A percentile compares a stretch with the other conserved stretches of the same genome.
Evolutionary conservation across 2,329 filamentous ascomycete species (phyloP).

Genomic region (Epichloe coenophiala): DNA sequence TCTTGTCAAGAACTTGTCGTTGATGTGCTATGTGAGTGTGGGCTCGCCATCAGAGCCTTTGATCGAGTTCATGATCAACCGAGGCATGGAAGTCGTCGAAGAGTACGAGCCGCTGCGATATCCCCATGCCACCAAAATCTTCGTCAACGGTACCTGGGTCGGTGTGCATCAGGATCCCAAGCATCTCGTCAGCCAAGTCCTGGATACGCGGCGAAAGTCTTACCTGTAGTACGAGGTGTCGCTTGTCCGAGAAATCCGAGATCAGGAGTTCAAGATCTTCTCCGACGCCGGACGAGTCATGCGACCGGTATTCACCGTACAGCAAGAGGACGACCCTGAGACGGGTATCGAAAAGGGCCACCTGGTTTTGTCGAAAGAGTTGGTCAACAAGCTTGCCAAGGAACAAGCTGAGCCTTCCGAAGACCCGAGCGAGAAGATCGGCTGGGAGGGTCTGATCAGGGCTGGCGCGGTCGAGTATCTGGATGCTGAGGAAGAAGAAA

Average conservation of each 20-base stretch:
- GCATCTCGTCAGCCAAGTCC: constrained; percentile 67
- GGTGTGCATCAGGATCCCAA: constrained; percentile 85
- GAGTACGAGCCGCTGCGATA: constrained; percentile 81
- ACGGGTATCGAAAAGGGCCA: constrained; percentile 46
- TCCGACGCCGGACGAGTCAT: constrained; percentile 94
- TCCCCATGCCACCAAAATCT: constrained; percentile 91
- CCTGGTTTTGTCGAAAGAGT: constrained; percentile 72
- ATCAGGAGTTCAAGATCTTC: constrained; percentile 96
- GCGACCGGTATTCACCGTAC: constrained; percentile 84
- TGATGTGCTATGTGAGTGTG: constrained; percentile 98
- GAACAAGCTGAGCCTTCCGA: constrained; percentile 53
- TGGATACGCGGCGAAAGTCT: constrained; percentile 64
- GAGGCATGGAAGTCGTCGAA: constrained; percentile 92
- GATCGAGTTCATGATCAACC: constrained; percentile 87
- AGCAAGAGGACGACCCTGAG: constrained; percentile 69
- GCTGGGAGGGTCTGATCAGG: constrained; percentile 77
- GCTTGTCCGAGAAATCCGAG: constrained; percentile 87
- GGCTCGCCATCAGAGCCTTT: constrained; percentile 84
- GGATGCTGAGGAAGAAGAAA: constrained; percentile 96
- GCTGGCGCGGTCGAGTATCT: constrained; percentile 88
- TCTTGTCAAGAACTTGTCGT: constrained; percentile 89
- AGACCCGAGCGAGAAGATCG: constrained; percentile 52
- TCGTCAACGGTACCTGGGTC: constrained; percentile 97
- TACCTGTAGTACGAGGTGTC: constrained; percentile 87
- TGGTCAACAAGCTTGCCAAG: constrained; percentile 60